These are phyloP conservation scores for Zymoseptoria crescenta DNA, from an alignment of 2,329 filamentous ascomycete genomes.

Conservation along the genomic window DNA sequence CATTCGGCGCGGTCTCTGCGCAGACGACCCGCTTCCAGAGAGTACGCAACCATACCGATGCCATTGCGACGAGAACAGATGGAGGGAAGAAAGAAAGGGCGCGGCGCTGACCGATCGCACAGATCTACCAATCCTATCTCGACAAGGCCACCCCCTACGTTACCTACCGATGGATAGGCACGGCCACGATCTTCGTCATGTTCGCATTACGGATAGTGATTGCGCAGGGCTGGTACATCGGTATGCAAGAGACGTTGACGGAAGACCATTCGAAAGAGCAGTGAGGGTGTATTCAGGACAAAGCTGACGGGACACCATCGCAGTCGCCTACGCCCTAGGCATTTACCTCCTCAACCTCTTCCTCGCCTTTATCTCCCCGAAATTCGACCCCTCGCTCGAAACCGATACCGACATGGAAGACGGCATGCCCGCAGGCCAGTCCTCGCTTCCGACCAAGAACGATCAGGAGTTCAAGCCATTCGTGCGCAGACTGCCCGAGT, in stretches of 20 bases:
- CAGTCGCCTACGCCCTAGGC: slow-evolving; percentile 92
- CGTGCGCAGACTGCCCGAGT: slow-evolving; percentile 90
- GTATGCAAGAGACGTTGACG: slow-evolving; percentile 43
- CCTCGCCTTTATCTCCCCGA: slow-evolving; percentile 94
- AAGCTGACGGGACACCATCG: background rate
- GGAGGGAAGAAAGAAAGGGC: background rate
- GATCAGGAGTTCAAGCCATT: slow-evolving; percentile 98
- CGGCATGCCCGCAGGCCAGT: slow-evolving; percentile 51
- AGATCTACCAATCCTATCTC: slow-evolving; percentile 92
- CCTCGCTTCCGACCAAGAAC: slow-evolving; percentile 81
- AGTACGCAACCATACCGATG: slow-evolving; percentile 41
- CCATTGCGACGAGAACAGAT: background rate
- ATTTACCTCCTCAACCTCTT: slow-evolving; percentile 99
- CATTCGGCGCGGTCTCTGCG: slow-evolving; percentile 80
- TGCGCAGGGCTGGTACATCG: slow-evolving; percentile 98
- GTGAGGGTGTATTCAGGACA: slow-evolving; percentile 3
- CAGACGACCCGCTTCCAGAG: slow-evolving; percentile 70
- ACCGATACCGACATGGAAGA: slow-evolving; percentile 96
- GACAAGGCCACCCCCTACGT: slow-evolving; percentile 89
- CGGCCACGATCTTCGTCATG: slow-evolving; percentile 62
- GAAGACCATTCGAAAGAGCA: background rate
- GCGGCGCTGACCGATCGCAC: slow-evolving; percentile 8
- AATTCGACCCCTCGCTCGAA: slow-evolving; percentile 96
- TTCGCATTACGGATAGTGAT: slow-evolving; percentile 88
- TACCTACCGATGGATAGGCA: slow-evolving; percentile 82